phyloP scores from a whole-genome alignment of 345 rosid species.

The Citrus inodora region DNA sequence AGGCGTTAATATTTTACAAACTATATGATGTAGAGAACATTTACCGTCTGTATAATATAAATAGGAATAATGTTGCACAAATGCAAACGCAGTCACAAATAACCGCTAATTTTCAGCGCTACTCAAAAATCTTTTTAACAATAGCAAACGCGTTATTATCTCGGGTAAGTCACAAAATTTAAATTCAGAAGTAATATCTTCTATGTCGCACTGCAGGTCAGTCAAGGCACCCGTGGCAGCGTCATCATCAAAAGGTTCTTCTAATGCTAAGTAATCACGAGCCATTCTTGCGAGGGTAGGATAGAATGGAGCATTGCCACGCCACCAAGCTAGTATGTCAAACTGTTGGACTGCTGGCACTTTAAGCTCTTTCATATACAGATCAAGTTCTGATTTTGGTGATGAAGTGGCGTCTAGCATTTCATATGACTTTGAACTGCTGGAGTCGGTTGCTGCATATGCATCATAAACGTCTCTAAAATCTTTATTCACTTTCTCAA shows the following conservation, averaged over 20 bases:
- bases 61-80: no score
- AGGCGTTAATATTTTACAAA: no score
- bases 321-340: conserved; percentile 14
- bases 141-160: no score
- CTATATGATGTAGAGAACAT: no score
- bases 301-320: not conserved
- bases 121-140: no score
- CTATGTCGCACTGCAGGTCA: accelerated
- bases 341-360: not conserved
- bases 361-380: not conserved
- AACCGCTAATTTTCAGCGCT: no score
- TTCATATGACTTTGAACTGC: not conserved
- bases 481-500: not conserved
- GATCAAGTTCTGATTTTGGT: conserved; percentile 1
- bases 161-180: no score
- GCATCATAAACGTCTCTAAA: not conserved
- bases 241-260: accelerated
- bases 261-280: not conserved
- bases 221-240: accelerated
- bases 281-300: conserved; percentile 13
- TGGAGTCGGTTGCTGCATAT: not conserved
- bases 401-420: not conserved
- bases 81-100: no score
- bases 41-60: no score
- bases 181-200: accelerated